phyloP scores from a whole-genome alignment of 768 basidiomycete genomes.

The Suillus spraguei region DNA sequence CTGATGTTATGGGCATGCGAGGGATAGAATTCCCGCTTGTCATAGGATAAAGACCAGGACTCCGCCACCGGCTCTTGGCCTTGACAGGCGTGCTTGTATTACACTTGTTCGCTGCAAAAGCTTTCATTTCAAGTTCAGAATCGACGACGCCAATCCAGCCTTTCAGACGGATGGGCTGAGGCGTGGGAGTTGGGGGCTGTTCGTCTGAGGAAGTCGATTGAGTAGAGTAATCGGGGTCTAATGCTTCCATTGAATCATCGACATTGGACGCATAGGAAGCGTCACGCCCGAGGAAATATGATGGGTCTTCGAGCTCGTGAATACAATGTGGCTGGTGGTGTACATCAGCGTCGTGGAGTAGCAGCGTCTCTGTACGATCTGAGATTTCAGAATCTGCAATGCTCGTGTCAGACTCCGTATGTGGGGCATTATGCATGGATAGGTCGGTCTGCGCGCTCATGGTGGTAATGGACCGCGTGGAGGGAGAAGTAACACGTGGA shows the following conservation, averaged over 20 bases:
- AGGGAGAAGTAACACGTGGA: conserved; percentile 34
- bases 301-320: conserved; percentile 51
- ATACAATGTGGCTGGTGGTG: conserved; percentile 45
- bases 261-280: conserved; percentile 11
- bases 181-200: conserved; percentile 24
- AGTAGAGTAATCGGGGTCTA: conserved; percentile 6
- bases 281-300: conserved; percentile 24
- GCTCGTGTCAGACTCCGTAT: conserved; percentile 20
- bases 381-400: conserved; percentile 8
- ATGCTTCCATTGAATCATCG: conserved; percentile 5
- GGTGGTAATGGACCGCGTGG: conserved; percentile 39
- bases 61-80: conserved; percentile 15
- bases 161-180: conserved; percentile 43
- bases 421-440: conserved; percentile 31
- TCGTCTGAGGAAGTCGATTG: conserved; percentile 7
- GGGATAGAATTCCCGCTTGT: conserved; percentile 6
- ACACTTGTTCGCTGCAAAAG: conserved; percentile 44
- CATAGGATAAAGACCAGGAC: neutral
- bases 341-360: conserved; percentile 9
- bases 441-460: conserved; percentile 33
- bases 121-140: conserved; percentile 50
- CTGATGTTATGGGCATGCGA: neutral
- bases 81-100: conserved; percentile 34
- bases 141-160: conserved; percentile 62
- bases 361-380: neutral